phyloP scores from a whole-genome alignment of 2,329 filamentous ascomycete species.

The Trichoderma polysporum region DNA sequence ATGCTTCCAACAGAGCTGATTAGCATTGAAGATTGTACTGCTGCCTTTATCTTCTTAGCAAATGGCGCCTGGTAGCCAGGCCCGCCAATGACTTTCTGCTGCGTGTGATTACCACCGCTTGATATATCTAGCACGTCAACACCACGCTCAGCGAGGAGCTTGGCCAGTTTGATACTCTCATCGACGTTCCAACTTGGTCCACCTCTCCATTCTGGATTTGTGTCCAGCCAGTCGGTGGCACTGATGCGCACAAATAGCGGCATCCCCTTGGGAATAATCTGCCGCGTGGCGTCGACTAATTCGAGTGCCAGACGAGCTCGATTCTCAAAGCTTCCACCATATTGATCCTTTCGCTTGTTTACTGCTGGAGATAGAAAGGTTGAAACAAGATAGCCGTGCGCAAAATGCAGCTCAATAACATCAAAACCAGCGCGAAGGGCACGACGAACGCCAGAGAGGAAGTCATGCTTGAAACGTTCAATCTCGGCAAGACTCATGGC shows the following conservation, averaged over 20 bases:
- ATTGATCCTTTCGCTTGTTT: conserved; percentile 68
- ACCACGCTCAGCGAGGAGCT: conserved; percentile 61
- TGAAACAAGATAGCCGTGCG: conserved; percentile 75
- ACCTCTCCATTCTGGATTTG: conserved; percentile 52
- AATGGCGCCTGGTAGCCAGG: conserved; percentile 72
- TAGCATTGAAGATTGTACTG: conserved; percentile 59
- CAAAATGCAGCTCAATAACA: conserved; percentile 68
- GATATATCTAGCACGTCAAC: conserved; percentile 76
- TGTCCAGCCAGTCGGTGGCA: conserved; percentile 75
- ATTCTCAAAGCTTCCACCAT: conserved; percentile 71
- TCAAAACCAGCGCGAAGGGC: conserved; percentile 65
- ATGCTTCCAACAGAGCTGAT: conserved; percentile 52
- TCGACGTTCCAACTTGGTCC: conserved; percentile 62
- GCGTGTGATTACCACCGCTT: conserved; percentile 62
- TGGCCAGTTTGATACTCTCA: conserved; percentile 63
- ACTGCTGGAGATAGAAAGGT: conserved; percentile 65
- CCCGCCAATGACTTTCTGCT: conserved; percentile 49
- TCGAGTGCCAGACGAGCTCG: conserved; percentile 67
- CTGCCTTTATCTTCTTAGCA: conserved; percentile 68
- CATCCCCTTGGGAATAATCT: conserved; percentile 63
- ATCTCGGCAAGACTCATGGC: conserved; percentile 67
- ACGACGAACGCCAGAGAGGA: conserved; percentile 52
- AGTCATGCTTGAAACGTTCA: conserved; percentile 59
- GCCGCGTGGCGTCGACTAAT: conserved; percentile 60
- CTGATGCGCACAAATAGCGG: conserved; percentile 72